Conservation (phyloP, 495 filamentous ascomycete species). For the Aspergillus homomorphus region DNA sequence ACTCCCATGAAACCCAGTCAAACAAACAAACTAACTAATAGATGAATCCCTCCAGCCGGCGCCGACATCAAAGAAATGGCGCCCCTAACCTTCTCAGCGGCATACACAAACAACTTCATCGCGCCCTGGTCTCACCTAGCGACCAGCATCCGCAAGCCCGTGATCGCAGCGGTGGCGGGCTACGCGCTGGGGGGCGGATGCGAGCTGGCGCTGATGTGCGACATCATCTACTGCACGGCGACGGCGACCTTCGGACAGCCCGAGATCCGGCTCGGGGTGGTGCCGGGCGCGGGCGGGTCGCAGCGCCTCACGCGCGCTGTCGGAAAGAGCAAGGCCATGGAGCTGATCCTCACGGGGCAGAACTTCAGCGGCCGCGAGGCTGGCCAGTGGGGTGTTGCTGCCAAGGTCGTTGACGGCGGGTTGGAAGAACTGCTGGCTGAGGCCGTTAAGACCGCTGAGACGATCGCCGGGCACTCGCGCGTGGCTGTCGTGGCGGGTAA, state of each 20-base stretch:
- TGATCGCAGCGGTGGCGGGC: constrained; percentile 91
- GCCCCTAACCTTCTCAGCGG: constrained; percentile 76
- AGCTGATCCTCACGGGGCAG: constrained; percentile 83
- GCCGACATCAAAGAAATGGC: constrained; percentile 99
- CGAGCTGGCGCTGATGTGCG: constrained; percentile 96
- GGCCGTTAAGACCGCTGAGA: constrained; percentile 77
- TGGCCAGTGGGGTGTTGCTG: constrained; percentile 85
- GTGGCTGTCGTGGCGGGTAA: constrained; percentile 88
- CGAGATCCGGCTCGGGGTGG: constrained; percentile 89
- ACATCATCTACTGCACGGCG: constrained; percentile 85
- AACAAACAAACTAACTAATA: constrained; percentile 2
- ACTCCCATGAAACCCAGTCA: background rate
- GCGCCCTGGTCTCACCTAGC: constrained; percentile 85
- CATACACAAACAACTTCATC: constrained; percentile 87
- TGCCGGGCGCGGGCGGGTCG: constrained; percentile 87
- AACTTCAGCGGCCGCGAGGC: constrained; percentile 80
- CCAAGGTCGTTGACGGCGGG: constrained; percentile 73
- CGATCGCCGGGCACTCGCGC: constrained; percentile 75
- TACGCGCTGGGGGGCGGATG: constrained; percentile 94
- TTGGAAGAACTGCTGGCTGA: constrained; percentile 73
- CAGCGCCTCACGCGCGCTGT: constrained; percentile 86
- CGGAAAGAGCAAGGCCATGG: constrained; percentile 91
- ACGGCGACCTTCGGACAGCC: constrained; percentile 90
- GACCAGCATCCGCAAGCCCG: constrained; percentile 78
- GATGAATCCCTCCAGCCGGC: constrained; percentile 54